phyloP scores from a whole-genome alignment of 2,329 filamentous ascomycete species.

The Penicillium crustosum region DNA sequence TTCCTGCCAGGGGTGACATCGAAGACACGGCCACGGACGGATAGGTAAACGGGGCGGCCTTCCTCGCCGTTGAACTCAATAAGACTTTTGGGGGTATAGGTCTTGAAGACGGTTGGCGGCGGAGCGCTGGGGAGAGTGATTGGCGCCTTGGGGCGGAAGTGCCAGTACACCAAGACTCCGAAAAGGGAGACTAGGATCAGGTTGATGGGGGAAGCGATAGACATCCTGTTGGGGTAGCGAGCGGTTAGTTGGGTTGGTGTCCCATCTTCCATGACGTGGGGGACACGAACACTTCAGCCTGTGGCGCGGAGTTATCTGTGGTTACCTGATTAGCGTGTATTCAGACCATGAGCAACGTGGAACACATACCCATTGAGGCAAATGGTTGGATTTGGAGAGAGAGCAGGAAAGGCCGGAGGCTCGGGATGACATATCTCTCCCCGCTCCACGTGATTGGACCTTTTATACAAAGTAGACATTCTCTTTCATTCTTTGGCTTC shows the following conservation, averaged over 20 bases:
- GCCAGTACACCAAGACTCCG: conserved; percentile 57
- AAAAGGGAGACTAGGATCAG: conserved; percentile 60
- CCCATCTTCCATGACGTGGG: not conserved
- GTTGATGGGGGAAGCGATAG: conserved; percentile 61
- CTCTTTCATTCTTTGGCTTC: not conserved
- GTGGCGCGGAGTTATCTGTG: conserved; percentile 28
- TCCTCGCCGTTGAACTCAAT: conserved; percentile 78
- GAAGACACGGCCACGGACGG: conserved; percentile 88
- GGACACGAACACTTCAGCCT: conserved; percentile 39
- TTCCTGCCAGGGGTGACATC: conserved; percentile 83
- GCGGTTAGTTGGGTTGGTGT: conserved; percentile 9
- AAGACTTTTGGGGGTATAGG: conserved; percentile 81
- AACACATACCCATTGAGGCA: conserved; percentile 20
- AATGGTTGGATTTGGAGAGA: not conserved
- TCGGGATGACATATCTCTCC: conserved; percentile 15
- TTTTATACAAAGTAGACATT: not conserved
- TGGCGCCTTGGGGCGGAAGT: conserved; percentile 56
- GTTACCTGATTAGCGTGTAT: conserved; percentile 13
- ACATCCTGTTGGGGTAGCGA: conserved; percentile 37
- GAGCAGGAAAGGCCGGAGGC: conserved; percentile 1
- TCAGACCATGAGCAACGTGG: not conserved
- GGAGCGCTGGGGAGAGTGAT: conserved; percentile 55
- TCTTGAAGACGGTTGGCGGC: conserved; percentile 76
- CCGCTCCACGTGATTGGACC: conserved; percentile 21
- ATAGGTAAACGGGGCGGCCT: conserved; percentile 76